phyloP scores from a whole-genome alignment of 495 filamentous ascomycete genomes.

The Aspergillus campestris region DNA sequence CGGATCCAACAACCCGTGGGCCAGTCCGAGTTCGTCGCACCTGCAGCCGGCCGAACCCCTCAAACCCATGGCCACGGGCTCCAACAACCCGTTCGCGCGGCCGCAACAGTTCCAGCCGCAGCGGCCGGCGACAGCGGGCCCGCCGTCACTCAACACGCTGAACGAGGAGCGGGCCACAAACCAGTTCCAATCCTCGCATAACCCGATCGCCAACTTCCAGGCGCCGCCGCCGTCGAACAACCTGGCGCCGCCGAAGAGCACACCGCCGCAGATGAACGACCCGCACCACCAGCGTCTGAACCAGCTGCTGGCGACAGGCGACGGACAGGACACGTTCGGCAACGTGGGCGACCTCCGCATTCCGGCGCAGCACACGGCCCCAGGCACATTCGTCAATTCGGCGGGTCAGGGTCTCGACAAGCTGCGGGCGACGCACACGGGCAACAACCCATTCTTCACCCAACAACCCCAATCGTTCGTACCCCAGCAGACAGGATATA shows the following conservation, averaged over 20 bases:
- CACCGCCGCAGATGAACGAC: conserved; percentile 41
- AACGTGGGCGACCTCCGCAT: conserved; percentile 93
- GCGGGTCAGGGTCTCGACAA: conserved; percentile 68
- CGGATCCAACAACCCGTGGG: conserved; percentile 79
- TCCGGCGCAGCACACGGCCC: conserved; percentile 92
- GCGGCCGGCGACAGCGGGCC: conserved; percentile 51
- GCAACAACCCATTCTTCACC: conserved; percentile 85
- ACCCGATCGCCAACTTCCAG: conserved; percentile 48
- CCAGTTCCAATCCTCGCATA: conserved; percentile 32
- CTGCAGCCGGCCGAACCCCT: conserved; percentile 34
- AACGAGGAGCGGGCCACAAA: conserved; percentile 61
- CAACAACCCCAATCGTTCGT: conserved; percentile 51
- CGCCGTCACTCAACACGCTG: conserved; percentile 58
- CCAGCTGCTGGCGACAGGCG: conserved; percentile 75
- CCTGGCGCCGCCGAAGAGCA: conserved; percentile 32
- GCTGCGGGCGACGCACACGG: conserved; percentile 64
- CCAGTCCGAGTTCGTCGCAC: conserved; percentile 23
- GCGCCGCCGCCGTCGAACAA: conserved; percentile 15
- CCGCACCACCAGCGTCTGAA: conserved; percentile 85
- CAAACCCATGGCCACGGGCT: conserved; percentile 64
- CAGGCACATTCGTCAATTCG: conserved; percentile 94
- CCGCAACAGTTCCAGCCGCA: conserved; percentile 53
- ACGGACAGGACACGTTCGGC: conserved; percentile 94
- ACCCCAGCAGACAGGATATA: conserved; percentile 49
- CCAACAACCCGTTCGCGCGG: conserved; percentile 89